A percentile compares a stretch with the other conserved stretches of the same genome.
Conservation (phyloP, 805 yeast genomes). For the Cyberlindnera samutprakarnensis region DNA sequence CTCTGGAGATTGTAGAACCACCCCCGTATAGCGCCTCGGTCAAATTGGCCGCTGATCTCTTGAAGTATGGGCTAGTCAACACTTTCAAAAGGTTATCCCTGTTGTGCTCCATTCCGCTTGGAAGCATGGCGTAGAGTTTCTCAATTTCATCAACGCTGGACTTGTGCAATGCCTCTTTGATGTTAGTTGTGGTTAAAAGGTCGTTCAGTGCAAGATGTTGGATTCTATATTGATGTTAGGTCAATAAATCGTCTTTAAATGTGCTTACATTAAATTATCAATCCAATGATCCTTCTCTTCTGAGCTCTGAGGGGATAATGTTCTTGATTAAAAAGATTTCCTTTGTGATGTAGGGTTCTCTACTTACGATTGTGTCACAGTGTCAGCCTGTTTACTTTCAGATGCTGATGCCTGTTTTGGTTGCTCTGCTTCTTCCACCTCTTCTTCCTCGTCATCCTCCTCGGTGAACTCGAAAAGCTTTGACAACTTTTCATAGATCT, state of each 20-base stretch:
- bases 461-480: slow-evolving; percentile 38
- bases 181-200: slow-evolving; percentile 10
- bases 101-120: slow-evolving; percentile 31
- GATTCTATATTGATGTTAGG: too few relatives aligned
- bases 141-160: slow-evolving; percentile 28
- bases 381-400: too few relatives aligned
- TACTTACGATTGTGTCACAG: too few relatives aligned
- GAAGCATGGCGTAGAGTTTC: slow-evolving; percentile 32
- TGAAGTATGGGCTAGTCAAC: slow-evolving; percentile 41
- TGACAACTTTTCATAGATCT: slow-evolving; percentile 39
- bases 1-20: slow-evolving; percentile 40
- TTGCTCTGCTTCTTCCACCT: slow-evolving; percentile 19
- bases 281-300: too few relatives aligned
- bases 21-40: slow-evolving; percentile 40
- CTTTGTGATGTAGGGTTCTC: too few relatives aligned
- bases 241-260: too few relatives aligned
- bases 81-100: slow-evolving; percentile 34
- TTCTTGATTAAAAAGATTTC: too few relatives aligned
- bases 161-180: slow-evolving; percentile 8
- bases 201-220: slow-evolving; percentile 11
- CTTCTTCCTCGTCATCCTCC: slow-evolving; percentile 30
- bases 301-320: too few relatives aligned
- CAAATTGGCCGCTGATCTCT: slow-evolving; percentile 33
- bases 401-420: slow-evolving; percentile 2
- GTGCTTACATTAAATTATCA: too few relatives aligned